Percentiles rank a stretch among this genome's conserved stretches.
Conservation (phyloP, 2,329 filamentous ascomycete genomes). For the Colletotrichum liriopes region DNA sequence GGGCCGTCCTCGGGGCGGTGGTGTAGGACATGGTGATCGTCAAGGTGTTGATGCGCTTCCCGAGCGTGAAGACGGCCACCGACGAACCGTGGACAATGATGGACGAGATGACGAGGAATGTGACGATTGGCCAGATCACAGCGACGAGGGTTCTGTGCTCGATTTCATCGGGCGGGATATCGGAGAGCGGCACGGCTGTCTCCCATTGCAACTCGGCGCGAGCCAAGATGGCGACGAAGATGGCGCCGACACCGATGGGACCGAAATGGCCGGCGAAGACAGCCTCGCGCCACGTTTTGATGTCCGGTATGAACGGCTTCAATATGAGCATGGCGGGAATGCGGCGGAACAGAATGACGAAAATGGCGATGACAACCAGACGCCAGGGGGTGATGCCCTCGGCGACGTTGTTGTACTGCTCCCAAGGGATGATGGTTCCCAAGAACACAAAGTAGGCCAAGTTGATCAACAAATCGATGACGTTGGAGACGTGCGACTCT, state of each 20-base stretch:
- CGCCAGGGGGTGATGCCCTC: conserved; percentile 89
- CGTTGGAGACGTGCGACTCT: conserved; percentile 98
- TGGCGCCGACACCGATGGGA: conserved; percentile 95
- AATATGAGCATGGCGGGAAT: conserved; percentile 94
- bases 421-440: conserved; percentile 97
- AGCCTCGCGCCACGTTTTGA: conserved; percentile 98
- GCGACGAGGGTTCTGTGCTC: conserved; percentile 81
- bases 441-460: conserved; percentile 98
- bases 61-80: conserved; percentile 95
- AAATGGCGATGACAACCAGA: conserved; percentile 91
- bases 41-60: conserved; percentile 97
- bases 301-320: conserved; percentile 94
- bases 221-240: conserved; percentile 94
- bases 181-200: conserved; percentile 80
- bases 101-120: conserved; percentile 93
- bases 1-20: conserved; percentile 87
- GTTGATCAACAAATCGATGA: conserved; percentile 97
- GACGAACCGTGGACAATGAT: conserved; percentile 98
- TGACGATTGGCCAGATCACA: conserved; percentile 95
- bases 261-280: conserved; percentile 98
- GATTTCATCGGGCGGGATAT: conserved; percentile 68
- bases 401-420: conserved; percentile 83
- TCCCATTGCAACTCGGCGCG: conserved; percentile 90
- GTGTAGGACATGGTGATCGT: conserved; percentile 98
- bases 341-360: conserved; percentile 95